These are phyloP conservation scores for Sarcomyxa edulis DNA, from an alignment of 768 basidiomycete genomes.

Conservation along the genomic window DNA sequence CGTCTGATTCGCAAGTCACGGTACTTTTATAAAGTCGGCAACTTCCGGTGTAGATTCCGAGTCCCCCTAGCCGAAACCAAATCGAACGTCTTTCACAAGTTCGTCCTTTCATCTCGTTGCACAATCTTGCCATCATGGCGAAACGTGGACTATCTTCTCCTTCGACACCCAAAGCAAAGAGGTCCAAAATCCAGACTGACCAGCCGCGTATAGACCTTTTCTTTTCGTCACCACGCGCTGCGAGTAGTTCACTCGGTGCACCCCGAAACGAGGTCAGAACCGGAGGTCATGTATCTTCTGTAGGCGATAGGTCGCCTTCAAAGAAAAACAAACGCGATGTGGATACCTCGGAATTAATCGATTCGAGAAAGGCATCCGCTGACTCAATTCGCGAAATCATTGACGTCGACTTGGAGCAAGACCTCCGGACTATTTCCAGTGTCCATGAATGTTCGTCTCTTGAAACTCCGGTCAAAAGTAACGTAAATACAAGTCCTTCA, in stretches of 20 bases:
- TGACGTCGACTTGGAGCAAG: slow-evolving; percentile 13
- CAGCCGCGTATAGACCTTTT: slow-evolving; percentile 22
- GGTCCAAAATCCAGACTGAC: slow-evolving; percentile 4
- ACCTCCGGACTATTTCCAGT: too few relatives aligned
- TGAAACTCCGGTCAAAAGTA: background rate
- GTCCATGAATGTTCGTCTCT: background rate
- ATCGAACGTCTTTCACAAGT: too few relatives aligned
- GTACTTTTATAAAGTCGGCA: too few relatives aligned
- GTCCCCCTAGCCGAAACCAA: background rate
- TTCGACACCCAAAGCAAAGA: slow-evolving; percentile 6
- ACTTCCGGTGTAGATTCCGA: background rate
- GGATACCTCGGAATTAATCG: too few relatives aligned
- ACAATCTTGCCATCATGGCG: background rate
- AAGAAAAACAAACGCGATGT: background rate
- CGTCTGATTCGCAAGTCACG: slow-evolving; percentile 1
- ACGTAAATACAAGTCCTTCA: background rate
- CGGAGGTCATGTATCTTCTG: slow-evolving; percentile 9
- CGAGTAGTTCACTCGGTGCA: too few relatives aligned
- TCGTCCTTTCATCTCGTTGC: too few relatives aligned
- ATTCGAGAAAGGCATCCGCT: too few relatives aligned
- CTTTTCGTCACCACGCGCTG: slow-evolving; percentile 16
- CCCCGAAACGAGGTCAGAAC: too few relatives aligned
- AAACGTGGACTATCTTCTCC: too few relatives aligned
- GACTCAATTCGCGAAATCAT: slow-evolving; percentile 14
- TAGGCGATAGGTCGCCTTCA: too few relatives aligned